Evolutionary conservation across 1,139 yeast species (phyloP).

Genomic region (Ogataea hybrid): DNA sequence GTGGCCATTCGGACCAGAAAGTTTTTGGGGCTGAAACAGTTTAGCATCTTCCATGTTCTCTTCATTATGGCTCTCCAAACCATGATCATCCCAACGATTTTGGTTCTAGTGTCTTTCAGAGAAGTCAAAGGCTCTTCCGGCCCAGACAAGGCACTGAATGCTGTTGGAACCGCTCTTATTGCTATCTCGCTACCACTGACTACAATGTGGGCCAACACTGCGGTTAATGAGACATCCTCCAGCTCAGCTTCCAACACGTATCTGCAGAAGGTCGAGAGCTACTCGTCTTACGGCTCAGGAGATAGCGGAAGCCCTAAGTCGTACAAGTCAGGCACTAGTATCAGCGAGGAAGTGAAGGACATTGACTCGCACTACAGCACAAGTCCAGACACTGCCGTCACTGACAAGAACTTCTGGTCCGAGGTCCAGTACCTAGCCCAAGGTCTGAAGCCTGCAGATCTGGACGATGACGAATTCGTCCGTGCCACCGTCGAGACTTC

Average conservation of each 20-base stretch:
- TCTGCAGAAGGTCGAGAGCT: slow-evolving; percentile 16
- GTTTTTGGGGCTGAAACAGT: slow-evolving; percentile 73
- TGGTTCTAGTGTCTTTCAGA: slow-evolving; percentile 35
- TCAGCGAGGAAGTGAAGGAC: slow-evolving; percentile 13
- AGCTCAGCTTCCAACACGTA: slow-evolving; percentile 27
- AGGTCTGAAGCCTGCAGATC: slow-evolving; percentile 25
- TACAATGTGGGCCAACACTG: slow-evolving; percentile 73
- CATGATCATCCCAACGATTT: slow-evolving; percentile 69
- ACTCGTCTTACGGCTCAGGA: slow-evolving; percentile 14
- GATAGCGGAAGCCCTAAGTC: slow-evolving; percentile 12
- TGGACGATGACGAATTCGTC: slow-evolving; percentile 19
- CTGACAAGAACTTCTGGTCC: slow-evolving; percentile 27
- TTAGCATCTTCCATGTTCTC: slow-evolving; percentile 76
- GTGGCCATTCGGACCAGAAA: slow-evolving; percentile 72
- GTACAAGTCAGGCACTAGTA: slow-evolving; percentile 5
- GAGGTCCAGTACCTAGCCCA: slow-evolving; percentile 30
- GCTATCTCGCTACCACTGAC: slow-evolving; percentile 77
- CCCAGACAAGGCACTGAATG: slow-evolving; percentile 20
- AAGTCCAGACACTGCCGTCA: slow-evolving; percentile 17
- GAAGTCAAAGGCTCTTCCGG: slow-evolving; percentile 16
- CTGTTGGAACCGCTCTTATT: slow-evolving; percentile 31
- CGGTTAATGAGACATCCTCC: slow-evolving; percentile 27
- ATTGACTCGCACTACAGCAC: slow-evolving; percentile 10
- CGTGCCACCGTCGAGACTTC: slow-evolving; percentile 20
- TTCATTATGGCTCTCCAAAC: slow-evolving; percentile 84